phyloP scores from a whole-genome alignment of 1,284 basidiomycete genomes.

The Singerocomus inundabilis region DNA sequence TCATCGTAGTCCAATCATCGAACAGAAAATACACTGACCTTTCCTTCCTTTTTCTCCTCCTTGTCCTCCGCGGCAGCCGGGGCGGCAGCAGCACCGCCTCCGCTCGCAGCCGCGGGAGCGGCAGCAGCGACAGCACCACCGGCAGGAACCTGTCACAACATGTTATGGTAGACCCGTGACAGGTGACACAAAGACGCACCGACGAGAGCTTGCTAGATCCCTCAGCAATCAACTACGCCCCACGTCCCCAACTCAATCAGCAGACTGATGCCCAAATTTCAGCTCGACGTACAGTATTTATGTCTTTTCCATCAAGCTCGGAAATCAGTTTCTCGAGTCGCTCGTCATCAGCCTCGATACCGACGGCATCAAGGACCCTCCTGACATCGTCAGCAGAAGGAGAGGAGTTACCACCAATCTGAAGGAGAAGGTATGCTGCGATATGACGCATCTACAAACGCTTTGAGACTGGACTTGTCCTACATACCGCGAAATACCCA shows the following conservation, averaged over 20 bases:
- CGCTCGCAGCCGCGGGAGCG: slow-evolving; percentile 49
- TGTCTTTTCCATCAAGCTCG: slow-evolving; percentile 92
- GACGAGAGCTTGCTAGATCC: slow-evolving; percentile 93
- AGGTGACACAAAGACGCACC: slow-evolving; percentile 53
- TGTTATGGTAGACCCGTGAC: slow-evolving; percentile 12
- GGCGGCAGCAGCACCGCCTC: slow-evolving; percentile 47
- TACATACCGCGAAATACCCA: slow-evolving; percentile 24
- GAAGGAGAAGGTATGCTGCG: slow-evolving; percentile 98
- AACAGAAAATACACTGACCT: slow-evolving; percentile 46
- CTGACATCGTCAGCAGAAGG: slow-evolving; percentile 91
- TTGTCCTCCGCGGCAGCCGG: slow-evolving; percentile 64
- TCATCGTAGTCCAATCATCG: not conserved
- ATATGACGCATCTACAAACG: slow-evolving; percentile 86
- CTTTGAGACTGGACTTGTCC: not conserved
- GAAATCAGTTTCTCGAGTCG: slow-evolving; percentile 86
- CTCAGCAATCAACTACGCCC: slow-evolving; percentile 82
- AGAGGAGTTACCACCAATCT: slow-evolving; percentile 88
- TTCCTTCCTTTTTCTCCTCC: slow-evolving; percentile 79
- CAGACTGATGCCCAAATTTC: not conserved
- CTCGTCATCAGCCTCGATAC: slow-evolving; percentile 86
- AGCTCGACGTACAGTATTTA: slow-evolving; percentile 63
- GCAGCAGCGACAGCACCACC: slow-evolving; percentile 69
- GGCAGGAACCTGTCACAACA: slow-evolving; percentile 65
- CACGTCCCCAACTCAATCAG: not conserved
- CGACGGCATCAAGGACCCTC: slow-evolving; percentile 84